Base-by-base conservation (phyloP, 768 basidiomycete genomes). In the Leccinum incarnatum region DNA sequence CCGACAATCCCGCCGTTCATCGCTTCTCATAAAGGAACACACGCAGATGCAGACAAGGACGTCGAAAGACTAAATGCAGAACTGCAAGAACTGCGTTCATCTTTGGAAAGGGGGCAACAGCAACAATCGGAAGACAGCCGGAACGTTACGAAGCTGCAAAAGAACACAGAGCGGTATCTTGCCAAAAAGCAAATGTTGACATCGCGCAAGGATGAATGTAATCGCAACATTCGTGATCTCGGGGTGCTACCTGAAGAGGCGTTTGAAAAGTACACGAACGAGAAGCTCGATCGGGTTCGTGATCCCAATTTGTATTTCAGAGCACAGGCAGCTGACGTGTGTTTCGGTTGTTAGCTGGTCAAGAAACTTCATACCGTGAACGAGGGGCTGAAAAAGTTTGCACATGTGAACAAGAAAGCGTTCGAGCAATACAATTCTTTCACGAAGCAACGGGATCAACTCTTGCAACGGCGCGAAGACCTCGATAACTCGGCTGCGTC, bases 381-480 rank as follows among this genome's bases (percentile, higher is more conserved):
- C 68, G 95, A 98, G 68, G 84, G 86, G 27, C 78, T 99, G 65
- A 96, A 97, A 73, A 96, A 95, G 72, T 99, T 95, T 67, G 92
- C 94, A 0, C 95, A 98, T 69, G 96, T 98, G 61, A 99, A 99
- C 80, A 99, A 99, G 81, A 98, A 98, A 69, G 97, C 96, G 1
- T 96, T 96, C 69, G 97, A 99, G 72, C 96, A 98, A 72, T 98
- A 97, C 78, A 92, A 84, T 72, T 95, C 93, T 70, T 98, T 98
- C 73, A 97, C 95, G 8, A 98, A 96, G 70, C 96, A 98, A 72
- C 89, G 95, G 1, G 95, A 98, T 69, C 90, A 94, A 65, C 83
- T 98, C 4, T 72, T 91, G 46, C 81, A 87, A 59, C 88, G 97
- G 4, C 84, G 95, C 9, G 89, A 93, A 63, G 97, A 98, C 70